Evolutionary conservation across 306 rosid species (phyloP).

Genomic region (Myrica gale): DNA sequence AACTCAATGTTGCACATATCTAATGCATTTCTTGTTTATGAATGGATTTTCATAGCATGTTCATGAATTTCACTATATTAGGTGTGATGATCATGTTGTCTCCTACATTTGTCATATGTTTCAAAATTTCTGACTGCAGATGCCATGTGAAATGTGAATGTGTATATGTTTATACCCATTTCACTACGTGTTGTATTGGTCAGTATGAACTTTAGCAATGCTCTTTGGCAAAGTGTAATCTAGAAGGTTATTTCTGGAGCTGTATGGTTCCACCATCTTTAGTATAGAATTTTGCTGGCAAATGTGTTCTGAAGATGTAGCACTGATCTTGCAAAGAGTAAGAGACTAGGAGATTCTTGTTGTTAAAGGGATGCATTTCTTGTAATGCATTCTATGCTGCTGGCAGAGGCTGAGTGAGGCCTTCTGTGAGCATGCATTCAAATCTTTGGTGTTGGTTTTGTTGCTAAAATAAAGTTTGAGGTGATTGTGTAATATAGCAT

Average conservation of each 20-base stretch:
- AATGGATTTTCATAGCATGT: conserved; percentile 3
- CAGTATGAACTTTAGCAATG: background rate
- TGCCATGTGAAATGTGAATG: background rate
- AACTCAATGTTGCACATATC: background rate
- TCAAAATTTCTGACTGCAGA: background rate
- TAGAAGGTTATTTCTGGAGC: background rate
- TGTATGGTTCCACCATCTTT: conserved; percentile 1
- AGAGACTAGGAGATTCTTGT: too few relatives aligned
- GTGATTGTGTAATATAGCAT: too few relatives aligned
- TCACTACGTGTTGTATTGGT: background rate
- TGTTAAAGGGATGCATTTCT: too few relatives aligned
- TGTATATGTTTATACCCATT: background rate
- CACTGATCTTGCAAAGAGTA: too few relatives aligned
- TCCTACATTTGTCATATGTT: background rate
- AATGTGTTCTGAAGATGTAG: too few relatives aligned
- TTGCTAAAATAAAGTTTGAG: too few relatives aligned
- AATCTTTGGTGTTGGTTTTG: too few relatives aligned
- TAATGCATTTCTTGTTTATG: background rate
- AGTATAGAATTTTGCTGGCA: background rate
- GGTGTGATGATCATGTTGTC: background rate
- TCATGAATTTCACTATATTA: background rate
- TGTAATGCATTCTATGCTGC: too few relatives aligned
- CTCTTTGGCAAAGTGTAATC: background rate
- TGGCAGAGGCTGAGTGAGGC: too few relatives aligned
- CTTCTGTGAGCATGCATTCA: too few relatives aligned